Evolutionary conservation across 257 asterid species (phyloP).

Genomic region (Plantago ovata): DNA sequence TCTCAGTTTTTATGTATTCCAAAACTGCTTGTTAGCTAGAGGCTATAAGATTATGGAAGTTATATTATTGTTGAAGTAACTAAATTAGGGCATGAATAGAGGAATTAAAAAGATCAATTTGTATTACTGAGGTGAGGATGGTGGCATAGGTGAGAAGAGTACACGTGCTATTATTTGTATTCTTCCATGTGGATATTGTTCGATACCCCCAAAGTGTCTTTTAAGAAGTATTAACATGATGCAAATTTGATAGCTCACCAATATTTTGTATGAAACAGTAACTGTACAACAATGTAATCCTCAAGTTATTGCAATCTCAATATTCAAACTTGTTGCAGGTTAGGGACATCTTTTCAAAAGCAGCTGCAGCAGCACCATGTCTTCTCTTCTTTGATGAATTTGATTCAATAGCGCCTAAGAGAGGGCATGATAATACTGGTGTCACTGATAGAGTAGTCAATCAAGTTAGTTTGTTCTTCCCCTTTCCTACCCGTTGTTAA

Average conservation of each 20-base stretch:
- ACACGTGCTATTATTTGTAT: too few species aligned
- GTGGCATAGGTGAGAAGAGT: too few species aligned
- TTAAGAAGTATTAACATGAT: too few species aligned
- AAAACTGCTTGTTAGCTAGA: neutral
- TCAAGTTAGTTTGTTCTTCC: conserved; percentile 48
- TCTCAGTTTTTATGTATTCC: neutral
- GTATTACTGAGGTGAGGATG: too few species aligned
- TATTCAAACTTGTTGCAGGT: conserved; percentile 44
- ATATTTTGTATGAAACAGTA: too few species aligned
- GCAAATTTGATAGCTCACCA: too few species aligned
- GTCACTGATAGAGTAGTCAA: conserved; percentile 97
- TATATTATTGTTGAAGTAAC: too few species aligned
- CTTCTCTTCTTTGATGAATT: conserved; percentile 92
- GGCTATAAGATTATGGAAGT: neutral
- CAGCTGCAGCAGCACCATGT: conserved; percentile 97
- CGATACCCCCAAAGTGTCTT: too few species aligned
- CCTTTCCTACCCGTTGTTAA: conserved; percentile 1
- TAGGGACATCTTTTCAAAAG: conserved; percentile 90
- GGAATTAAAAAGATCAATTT: too few species aligned
- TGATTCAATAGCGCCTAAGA: conserved; percentile 95
- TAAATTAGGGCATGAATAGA: neutral
- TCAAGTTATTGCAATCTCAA: neutral
- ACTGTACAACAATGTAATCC: too few species aligned
- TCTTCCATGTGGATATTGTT: too few species aligned
- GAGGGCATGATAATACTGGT: conserved; percentile 97